These are phyloP conservation scores for Diaporthe capsici DNA, from an alignment of 2,329 filamentous ascomycete species.

Conservation along the genomic window DNA sequence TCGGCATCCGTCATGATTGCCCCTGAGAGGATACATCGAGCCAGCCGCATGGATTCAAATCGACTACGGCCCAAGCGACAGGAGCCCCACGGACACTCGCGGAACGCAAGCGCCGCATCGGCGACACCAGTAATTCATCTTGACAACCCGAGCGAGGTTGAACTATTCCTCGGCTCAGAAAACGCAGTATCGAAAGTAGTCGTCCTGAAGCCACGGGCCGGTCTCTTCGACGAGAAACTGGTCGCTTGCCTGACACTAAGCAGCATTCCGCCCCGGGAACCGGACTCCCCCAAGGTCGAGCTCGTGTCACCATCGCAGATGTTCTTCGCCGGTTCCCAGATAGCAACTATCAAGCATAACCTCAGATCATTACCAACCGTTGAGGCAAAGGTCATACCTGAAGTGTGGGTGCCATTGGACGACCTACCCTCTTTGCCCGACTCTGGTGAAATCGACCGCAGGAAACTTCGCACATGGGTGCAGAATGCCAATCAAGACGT, in stretches of 20 bases:
- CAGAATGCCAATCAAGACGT: slow-evolving; percentile 65
- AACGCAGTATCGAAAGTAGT: slow-evolving; percentile 57
- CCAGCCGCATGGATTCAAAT: slow-evolving; percentile 45
- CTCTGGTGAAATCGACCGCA: slow-evolving; percentile 56
- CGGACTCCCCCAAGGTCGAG: slow-evolving; percentile 52
- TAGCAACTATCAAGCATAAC: slow-evolving; percentile 56
- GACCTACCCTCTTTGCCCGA: slow-evolving; percentile 58
- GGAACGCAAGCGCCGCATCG: slow-evolving; percentile 44
- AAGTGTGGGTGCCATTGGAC: slow-evolving; percentile 64
- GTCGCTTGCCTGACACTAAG: slow-evolving; percentile 62
- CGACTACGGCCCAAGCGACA: slow-evolving; percentile 32
- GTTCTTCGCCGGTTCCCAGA: slow-evolving; percentile 57
- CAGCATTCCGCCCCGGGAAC: slow-evolving; percentile 47
- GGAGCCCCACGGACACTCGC: slow-evolving; percentile 43
- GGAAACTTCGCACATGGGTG: slow-evolving; percentile 66
- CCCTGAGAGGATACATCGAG: slow-evolving; percentile 46
- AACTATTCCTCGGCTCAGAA: slow-evolving; percentile 57
- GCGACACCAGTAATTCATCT: slow-evolving; percentile 34
- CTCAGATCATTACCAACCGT: slow-evolving; percentile 54
- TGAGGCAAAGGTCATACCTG: slow-evolving; percentile 54
- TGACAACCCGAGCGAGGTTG: slow-evolving; percentile 50
- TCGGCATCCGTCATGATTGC: slow-evolving; percentile 45
- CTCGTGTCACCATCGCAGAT: slow-evolving; percentile 55
- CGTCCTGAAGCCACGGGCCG: slow-evolving; percentile 63
- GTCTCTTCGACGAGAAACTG: slow-evolving; percentile 64